phyloP scores from a whole-genome alignment of 306 rosid species.

The Alnus rubra region DNA sequence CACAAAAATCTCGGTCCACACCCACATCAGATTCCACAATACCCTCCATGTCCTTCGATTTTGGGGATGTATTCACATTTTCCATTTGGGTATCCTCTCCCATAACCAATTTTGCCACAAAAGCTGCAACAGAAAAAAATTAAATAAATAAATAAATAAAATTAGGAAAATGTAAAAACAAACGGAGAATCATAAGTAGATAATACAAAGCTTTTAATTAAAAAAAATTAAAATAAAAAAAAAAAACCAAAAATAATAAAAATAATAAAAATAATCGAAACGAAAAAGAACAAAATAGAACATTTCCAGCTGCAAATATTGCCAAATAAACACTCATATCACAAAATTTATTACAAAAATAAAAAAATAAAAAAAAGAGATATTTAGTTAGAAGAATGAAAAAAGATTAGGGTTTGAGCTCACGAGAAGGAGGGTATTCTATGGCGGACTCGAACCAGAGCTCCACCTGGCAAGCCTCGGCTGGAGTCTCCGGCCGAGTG shows the following conservation, averaged over 20 bases:
- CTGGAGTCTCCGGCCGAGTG: constrained; percentile 42
- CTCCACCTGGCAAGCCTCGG: constrained; percentile 52
- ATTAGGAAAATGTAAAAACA: not conserved
- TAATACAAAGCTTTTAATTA: not conserved
- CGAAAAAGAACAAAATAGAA: not conserved
- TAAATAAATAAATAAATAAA: not conserved
- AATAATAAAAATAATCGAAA: not conserved
- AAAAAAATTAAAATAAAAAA: too few relatives aligned
- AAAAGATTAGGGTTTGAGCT: constrained; percentile 21
- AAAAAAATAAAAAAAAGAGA: not conserved
- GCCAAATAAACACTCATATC: not conserved
- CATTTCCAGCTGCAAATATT: not conserved
- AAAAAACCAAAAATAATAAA: not conserved
- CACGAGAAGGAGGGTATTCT: constrained; percentile 62
- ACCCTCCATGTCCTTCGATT: constrained; percentile 21
- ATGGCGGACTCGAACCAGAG: constrained; percentile 54
- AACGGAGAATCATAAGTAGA: not conserved
- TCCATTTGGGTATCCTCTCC: constrained; percentile 35
- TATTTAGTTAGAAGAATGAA: not conserved
- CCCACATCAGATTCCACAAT: constrained; percentile 13
- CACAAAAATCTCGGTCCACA: constrained; percentile 26
- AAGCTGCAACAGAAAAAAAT: constrained; percentile 35
- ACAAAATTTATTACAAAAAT: not conserved
- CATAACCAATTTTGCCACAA: constrained; percentile 39
- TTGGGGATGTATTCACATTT: constrained; percentile 42